Evolutionary conservation across 306 rosid genomes (phyloP).

Genomic region (Citrullus amarus): DNA sequence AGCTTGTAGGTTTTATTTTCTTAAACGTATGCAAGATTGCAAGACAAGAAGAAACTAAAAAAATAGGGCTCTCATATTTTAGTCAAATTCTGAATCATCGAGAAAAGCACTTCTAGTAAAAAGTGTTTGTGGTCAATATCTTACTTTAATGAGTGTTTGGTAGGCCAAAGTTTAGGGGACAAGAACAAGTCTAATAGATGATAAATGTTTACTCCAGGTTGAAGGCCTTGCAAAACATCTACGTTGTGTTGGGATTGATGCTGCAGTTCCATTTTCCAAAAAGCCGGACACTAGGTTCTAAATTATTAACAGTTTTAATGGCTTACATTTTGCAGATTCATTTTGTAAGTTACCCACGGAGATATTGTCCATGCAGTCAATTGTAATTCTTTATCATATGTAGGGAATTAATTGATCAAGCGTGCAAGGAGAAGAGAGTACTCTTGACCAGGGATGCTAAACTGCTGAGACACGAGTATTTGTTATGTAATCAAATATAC

Average conservation of each 20-base stretch:
- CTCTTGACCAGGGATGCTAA: conserved; percentile 83
- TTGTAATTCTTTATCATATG: conserved; percentile 13
- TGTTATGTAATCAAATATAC: conserved; percentile 56
- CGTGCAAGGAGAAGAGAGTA: conserved; percentile 60
- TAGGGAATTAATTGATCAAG: conserved; percentile 71
- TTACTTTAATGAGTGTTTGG: background rate
- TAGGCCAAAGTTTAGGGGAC: background rate
- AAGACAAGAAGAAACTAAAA: background rate
- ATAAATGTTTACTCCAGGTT: conserved; percentile 43
- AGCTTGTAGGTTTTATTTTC: conserved; percentile 4
- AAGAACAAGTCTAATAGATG: conserved; percentile 11
- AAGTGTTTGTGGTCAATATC: background rate
- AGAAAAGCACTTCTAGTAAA: background rate
- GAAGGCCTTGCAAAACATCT: conserved; percentile 96
- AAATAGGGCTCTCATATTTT: background rate
- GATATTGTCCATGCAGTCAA: background rate
- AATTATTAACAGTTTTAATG: background rate
- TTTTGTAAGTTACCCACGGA: background rate
- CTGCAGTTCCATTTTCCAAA: conserved; percentile 69
- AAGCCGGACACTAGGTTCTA: conserved; percentile 71
- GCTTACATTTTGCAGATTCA: background rate
- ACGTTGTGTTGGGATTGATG: conserved; percentile 89
- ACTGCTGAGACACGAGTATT: conserved; percentile 59
- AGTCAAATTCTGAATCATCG: background rate
- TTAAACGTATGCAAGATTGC: conserved; percentile 8